A percentile compares a stretch with the other conserved stretches of the same genome.
These are phyloP conservation scores for Clonostachys chloroleuca DNA, from an alignment of 2,329 filamentous ascomycete species.

Conservation along the genomic window DNA sequence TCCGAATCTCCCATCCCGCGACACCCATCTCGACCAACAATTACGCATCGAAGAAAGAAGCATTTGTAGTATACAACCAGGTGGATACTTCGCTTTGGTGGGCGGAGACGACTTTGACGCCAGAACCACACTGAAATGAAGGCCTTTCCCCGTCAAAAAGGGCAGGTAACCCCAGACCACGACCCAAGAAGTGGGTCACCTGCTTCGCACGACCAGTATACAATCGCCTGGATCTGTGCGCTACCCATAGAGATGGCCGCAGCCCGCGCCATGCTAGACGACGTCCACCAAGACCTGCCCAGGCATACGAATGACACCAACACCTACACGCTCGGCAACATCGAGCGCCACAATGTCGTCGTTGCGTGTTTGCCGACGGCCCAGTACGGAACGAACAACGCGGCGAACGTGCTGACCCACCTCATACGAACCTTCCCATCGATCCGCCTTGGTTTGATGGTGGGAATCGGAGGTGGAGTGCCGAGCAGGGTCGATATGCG, in stretches of 20 bases:
- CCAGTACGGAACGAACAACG: constrained; percentile 8
- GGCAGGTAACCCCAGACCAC: too few relatives aligned
- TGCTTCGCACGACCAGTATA: constrained; percentile 5
- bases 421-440: constrained; percentile 7
- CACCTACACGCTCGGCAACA: constrained; percentile 6
- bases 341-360: constrained; percentile 8
- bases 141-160: too few relatives aligned
- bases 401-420: constrained; percentile 6
- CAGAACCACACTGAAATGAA: too few relatives aligned
- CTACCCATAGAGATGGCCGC: constrained; percentile 8
- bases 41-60: too few relatives aligned
- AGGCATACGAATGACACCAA: constrained; percentile 4
- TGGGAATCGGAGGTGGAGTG: constrained; percentile 17
- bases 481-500: constrained; percentile 10
- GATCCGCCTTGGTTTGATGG: constrained; percentile 8
- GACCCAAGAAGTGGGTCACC: too few relatives aligned
- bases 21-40: too few relatives aligned
- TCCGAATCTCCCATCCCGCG: too few relatives aligned
- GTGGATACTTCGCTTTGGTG: too few relatives aligned
- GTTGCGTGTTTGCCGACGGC: constrained; percentile 7
- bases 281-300: constrained; percentile 2
- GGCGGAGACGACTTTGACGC: too few relatives aligned
- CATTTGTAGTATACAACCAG: too few relatives aligned
- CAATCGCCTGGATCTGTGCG: constrained; percentile 11
- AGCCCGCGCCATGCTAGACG: constrained; percentile 9